Evolutionary conservation across 331 rosid genomes (phyloP).

Genomic region (Rosa hybrid): DNA sequence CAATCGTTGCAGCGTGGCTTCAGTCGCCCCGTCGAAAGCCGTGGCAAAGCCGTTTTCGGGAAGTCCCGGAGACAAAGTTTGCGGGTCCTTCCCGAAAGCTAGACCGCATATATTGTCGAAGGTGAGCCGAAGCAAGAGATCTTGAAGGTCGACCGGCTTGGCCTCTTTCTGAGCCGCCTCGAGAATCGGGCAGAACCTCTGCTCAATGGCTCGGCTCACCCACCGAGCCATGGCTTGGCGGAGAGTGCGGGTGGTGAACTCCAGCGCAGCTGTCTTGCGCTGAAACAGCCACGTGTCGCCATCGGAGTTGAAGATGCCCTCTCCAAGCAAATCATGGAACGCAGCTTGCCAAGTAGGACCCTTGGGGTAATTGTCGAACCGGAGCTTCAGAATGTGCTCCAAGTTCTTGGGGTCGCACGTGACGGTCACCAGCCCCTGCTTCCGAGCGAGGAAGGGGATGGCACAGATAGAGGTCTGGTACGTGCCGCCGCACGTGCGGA

Average conservation of each 20-base stretch:
- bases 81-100: slow-evolving; percentile 76
- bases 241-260: slow-evolving; percentile 80
- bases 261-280: slow-evolving; percentile 85
- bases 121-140: slow-evolving; percentile 75
- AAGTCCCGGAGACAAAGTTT: slow-evolving; percentile 47
- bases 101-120: slow-evolving; percentile 87
- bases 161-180: slow-evolving; percentile 39
- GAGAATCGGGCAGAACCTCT: slow-evolving; percentile 62
- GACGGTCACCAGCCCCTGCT: slow-evolving; percentile 77
- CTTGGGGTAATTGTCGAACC: slow-evolving; percentile 86
- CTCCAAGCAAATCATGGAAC: slow-evolving; percentile 76
- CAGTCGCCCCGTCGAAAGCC: slow-evolving; percentile 75
- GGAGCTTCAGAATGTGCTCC: slow-evolving; percentile 74
- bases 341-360: slow-evolving; percentile 86
- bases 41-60: slow-evolving; percentile 63
- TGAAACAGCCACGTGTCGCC: slow-evolving; percentile 88
- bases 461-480: slow-evolving; percentile 76
- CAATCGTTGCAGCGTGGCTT: slow-evolving; percentile 68
- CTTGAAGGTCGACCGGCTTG: slow-evolving; percentile 65
- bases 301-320: slow-evolving; percentile 82
- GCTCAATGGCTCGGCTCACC: slow-evolving; percentile 80
- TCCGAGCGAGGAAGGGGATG: slow-evolving; percentile 62
- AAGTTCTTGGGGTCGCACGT: slow-evolving; percentile 85
- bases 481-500: slow-evolving; percentile 74
- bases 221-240: slow-evolving; percentile 95